phyloP scores from a whole-genome alignment of 352 stramenopile genomes.

The Peronospora farinosa region DNA sequence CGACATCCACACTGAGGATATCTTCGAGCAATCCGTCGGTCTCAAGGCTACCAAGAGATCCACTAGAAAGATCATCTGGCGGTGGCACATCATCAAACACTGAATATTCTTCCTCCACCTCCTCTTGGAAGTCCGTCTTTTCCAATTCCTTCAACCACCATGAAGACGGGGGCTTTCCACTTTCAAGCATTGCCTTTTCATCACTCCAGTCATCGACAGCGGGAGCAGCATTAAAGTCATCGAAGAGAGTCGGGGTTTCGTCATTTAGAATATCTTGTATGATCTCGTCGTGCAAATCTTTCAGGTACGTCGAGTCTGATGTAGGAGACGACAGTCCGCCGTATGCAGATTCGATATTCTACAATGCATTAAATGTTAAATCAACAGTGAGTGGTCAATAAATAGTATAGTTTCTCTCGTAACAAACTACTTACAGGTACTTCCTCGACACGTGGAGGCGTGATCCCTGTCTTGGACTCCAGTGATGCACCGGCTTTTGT shows the following conservation, averaged over 20 bases:
- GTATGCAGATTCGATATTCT: conserved; percentile 74
- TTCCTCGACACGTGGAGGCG: conserved; percentile 20
- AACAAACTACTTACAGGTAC: conserved; percentile 30
- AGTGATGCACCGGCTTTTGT: conserved; percentile 6
- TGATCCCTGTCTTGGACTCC: conserved; percentile 10
- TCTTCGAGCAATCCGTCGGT: conserved; percentile 44
- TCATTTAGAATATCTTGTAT: conserved; percentile 41
- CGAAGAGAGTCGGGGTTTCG: conserved; percentile 44
- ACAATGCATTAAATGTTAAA: background rate
- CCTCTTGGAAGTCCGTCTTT: background rate
- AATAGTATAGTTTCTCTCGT: background rate
- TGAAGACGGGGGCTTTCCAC: conserved; percentile 30
- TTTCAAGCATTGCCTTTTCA: conserved; percentile 41
- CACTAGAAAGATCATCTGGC: conserved; percentile 35
- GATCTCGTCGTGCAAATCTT: conserved; percentile 48
- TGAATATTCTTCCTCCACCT: conserved; percentile 12
- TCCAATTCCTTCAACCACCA: conserved; percentile 39
- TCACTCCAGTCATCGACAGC: conserved; percentile 20
- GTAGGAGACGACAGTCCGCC: conserved; percentile 43
- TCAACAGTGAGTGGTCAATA: conserved; percentile 2
- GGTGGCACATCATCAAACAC: conserved; percentile 30
- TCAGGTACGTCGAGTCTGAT: conserved; percentile 33
- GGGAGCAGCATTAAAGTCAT: conserved; percentile 31
- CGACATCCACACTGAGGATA: conserved; percentile 48
- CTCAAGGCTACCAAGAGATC: conserved; percentile 23